Evolutionary conservation across 495 filamentous ascomycete genomes (phyloP), one percentile per base, ranked within the genome.

Genomic region (Echria macrotheca): DNA sequence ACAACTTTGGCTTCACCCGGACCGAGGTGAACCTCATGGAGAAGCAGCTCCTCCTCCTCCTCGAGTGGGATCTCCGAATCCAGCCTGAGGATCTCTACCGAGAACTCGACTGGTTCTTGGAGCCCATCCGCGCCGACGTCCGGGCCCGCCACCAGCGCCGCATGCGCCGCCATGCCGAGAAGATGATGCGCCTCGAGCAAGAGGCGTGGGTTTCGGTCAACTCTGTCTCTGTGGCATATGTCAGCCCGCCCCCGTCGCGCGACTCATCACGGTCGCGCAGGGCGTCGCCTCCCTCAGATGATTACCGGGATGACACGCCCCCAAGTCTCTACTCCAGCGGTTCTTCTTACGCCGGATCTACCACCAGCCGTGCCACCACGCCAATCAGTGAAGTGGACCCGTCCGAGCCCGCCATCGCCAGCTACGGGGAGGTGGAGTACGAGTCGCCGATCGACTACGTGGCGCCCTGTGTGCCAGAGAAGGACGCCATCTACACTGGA

Each of bases 21-120:
- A 91, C 89, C 15, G 91, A 97, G 71, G 91, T 97, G 50, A 97
- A 96, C 72, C 77, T 96, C 40, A 97, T 97, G 91, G 91, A 97
- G 75, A 93, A 93, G 74, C 91, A 97, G 68, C 79, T 97, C 24
- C 82, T 97, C 31, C 91, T 87, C 74, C 79, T 97, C 39, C 71
- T 97, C 21, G 89, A 96, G 62, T 97, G 88, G 88, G 90, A 97
- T 51, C 78, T 91, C 48, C 77, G 87, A 44, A 87, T 97, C 61
- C 83, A 72, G 18, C 79, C 87, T 47, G 78, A 87, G 35, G 91
- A 98, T 65, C 82, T 98, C 14, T 87, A 94, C 67, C 76, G 69
- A 37, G 89, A 95, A 61, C 75, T 97, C 7, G 90, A 96, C 53
- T 80, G 81, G 37, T 98, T 97, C 74, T 75, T 98, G 17, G 80